These are phyloP conservation scores for Aureobasidium sp. DNA, from an alignment of 2,329 filamentous ascomycete species.

Conservation along the genomic window DNA sequence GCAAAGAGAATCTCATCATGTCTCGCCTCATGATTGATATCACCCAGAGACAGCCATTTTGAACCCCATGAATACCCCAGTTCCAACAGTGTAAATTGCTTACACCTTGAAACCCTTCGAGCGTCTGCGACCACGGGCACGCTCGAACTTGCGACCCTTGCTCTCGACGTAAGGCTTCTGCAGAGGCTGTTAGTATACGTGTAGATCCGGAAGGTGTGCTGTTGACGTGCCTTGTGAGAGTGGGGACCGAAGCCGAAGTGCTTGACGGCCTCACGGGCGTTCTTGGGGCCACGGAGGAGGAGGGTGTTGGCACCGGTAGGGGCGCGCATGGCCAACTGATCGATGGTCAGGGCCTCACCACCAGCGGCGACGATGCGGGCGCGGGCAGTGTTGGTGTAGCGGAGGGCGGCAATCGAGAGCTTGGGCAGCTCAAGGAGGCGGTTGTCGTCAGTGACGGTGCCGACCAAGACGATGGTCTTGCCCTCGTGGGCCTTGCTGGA, in stretches of 20 bases:
- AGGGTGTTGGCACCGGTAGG: constrained; percentile 96
- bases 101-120: constrained; percentile 99
- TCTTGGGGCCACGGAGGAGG: constrained; percentile 96
- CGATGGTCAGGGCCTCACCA: constrained; percentile 90
- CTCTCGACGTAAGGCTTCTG: constrained; percentile 94
- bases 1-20: constrained; percentile 17
- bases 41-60: constrained; percentile 18
- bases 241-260: constrained; percentile 99
- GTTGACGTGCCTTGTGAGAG: constrained; percentile 75
- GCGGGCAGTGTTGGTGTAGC: constrained; percentile 93
- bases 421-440: constrained; percentile 86
- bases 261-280: constrained; percentile 94
- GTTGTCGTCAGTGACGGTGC: constrained; percentile 97
- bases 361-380: constrained; percentile 89
- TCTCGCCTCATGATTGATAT: constrained; percentile 15
- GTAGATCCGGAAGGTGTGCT: background rate
- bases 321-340: constrained; percentile 91
- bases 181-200: constrained; percentile 21
- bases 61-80: constrained; percentile 16
- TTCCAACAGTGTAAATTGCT: constrained; percentile 31
- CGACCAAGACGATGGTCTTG: constrained; percentile 87
- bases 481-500: constrained; percentile 53
- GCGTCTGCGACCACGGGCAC: constrained; percentile 95
- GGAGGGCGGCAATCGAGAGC: constrained; percentile 85
- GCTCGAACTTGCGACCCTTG: constrained; percentile 99